Conservation (phyloP, 352 stramenopile genomes). For the Blastocystis sp. region DNA sequence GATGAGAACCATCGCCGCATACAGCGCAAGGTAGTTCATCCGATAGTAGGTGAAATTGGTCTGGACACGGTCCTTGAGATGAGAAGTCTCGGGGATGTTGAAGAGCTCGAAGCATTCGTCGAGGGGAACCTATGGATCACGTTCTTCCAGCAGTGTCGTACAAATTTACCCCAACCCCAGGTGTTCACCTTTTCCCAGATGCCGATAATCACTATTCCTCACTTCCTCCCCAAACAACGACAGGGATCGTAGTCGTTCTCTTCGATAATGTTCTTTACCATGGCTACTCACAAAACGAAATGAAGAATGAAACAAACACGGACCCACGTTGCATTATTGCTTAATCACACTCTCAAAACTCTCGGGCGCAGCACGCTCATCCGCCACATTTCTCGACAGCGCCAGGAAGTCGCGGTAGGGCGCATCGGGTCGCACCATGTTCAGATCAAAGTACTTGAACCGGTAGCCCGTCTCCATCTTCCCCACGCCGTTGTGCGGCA, state of each 20-base stretch:
- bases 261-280: not conserved
- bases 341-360: not conserved
- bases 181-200: slow-evolving; percentile 47
- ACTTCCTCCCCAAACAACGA: not conserved
- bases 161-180: slow-evolving; percentile 64
- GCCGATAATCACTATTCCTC: slow-evolving; percentile 28
- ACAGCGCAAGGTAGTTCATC: slow-evolving; percentile 55
- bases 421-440: slow-evolving; percentile 11
- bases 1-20: slow-evolving; percentile 24
- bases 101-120: slow-evolving; percentile 59
- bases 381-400: slow-evolving; percentile 25
- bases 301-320: not conserved
- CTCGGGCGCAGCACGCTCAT: not conserved
- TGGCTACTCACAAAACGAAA: not conserved
- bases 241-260: slow-evolving; percentile 15
- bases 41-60: slow-evolving; percentile 67
- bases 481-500: not conserved
- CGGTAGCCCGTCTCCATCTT: slow-evolving; percentile 46
- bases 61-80: slow-evolving; percentile 20
- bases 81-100: slow-evolving; percentile 18
- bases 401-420: slow-evolving; percentile 42
- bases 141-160: not conserved
- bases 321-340: not conserved
- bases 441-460: slow-evolving; percentile 67
- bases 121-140: slow-evolving; percentile 39